These are phyloP conservation scores for Casuarina equisetifolia DNA, from an alignment of 306 rosid species.

Conservation along the genomic window DNA sequence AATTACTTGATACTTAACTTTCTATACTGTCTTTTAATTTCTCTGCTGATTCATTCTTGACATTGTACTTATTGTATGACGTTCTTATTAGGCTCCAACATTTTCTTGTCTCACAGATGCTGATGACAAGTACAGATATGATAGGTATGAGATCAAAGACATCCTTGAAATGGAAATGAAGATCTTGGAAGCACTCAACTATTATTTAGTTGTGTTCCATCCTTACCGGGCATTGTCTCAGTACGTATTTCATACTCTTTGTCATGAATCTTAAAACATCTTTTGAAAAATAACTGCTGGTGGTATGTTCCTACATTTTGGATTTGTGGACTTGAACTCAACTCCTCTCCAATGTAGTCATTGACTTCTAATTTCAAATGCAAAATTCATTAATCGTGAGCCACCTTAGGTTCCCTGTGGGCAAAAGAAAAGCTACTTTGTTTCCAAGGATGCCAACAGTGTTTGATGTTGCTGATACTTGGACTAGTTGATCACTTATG, in stretches of 20 bases:
- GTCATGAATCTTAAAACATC: background rate
- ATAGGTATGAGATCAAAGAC: constrained; percentile 84
- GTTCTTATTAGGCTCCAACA: constrained; percentile 20
- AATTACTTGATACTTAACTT: constrained; percentile 23
- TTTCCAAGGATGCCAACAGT: constrained; percentile 13
- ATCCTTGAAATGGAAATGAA: constrained; percentile 99
- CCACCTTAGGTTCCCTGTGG: background rate
- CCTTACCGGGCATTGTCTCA: constrained; percentile 87
- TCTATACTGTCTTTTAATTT: constrained; percentile 23
- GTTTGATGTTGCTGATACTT: background rate
- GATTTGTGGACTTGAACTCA: background rate
- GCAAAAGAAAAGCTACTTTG: constrained; percentile 1
- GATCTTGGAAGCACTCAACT: constrained; percentile 89
- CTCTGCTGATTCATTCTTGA: constrained; percentile 12
- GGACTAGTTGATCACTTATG: background rate
- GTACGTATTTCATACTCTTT: constrained; percentile 53
- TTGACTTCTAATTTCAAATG: background rate
- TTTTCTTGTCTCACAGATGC: constrained; percentile 47
- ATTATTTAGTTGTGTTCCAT: constrained; percentile 89
- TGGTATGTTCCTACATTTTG: background rate
- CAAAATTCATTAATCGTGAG: constrained; percentile 2
- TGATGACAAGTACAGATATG: constrained; percentile 82
- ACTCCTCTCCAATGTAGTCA: background rate
- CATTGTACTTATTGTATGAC: constrained; percentile 13
- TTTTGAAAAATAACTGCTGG: background rate